Conservation (phyloP, 2,329 filamentous ascomycete species). For the Beauveria asiatica region DNA sequence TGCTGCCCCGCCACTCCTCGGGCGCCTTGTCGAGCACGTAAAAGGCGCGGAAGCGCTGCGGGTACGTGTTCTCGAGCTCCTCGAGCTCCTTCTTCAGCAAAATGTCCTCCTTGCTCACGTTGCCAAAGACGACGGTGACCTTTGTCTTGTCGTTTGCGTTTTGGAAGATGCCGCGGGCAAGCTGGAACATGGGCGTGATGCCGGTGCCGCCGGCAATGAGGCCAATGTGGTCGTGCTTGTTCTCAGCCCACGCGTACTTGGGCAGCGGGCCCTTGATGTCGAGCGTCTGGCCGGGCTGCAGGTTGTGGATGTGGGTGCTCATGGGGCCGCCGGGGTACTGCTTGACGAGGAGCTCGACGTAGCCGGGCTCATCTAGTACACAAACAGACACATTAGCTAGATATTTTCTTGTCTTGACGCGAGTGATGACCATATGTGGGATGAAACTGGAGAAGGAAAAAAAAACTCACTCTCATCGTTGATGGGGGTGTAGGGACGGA, state of each 20-base stretch:
- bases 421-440: no score
- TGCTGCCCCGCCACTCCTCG: conserved; percentile 68
- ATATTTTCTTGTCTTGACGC: no score
- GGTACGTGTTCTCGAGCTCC: conserved; percentile 88
- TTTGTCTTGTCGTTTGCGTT: conserved; percentile 97
- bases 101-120: conserved; percentile 83
- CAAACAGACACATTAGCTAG: background rate
- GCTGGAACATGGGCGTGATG: conserved; percentile 97
- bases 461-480: conserved; percentile 64
- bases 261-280: conserved; percentile 92
- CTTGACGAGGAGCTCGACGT: conserved; percentile 86
- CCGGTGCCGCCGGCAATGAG: conserved; percentile 92
- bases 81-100: conserved; percentile 79
- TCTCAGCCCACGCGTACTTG: conserved; percentile 82
- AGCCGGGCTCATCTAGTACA: conserved; percentile 60
- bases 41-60: conserved; percentile 89
- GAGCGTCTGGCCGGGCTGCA: conserved; percentile 73
- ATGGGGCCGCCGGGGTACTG: conserved; percentile 84
- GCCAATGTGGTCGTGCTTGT: conserved; percentile 88
- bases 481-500: conserved; percentile 88
- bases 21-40: conserved; percentile 81
- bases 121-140: conserved; percentile 91
- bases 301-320: conserved; percentile 78
- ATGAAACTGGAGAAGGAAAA: background rate
- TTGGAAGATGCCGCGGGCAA: conserved; percentile 83